Conservation (phyloP, 768 basidiomycete species). For the Nidularia pulvinata region DNA sequence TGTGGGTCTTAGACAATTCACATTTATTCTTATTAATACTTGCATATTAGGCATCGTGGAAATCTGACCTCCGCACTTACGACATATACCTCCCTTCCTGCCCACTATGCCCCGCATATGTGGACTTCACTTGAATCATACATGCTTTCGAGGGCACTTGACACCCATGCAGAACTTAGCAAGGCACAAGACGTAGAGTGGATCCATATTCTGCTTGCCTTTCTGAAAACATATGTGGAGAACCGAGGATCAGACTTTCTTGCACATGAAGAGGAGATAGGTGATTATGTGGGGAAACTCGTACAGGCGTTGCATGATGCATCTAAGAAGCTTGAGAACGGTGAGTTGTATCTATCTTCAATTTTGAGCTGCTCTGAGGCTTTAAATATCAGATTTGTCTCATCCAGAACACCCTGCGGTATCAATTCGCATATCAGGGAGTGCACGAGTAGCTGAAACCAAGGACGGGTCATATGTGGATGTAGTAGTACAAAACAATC, state of each 20-base stretch:
- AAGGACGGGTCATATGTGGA: slow-evolving; percentile 68
- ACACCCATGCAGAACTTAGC: slow-evolving; percentile 57
- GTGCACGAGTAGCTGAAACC: slow-evolving; percentile 51
- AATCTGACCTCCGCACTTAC: slow-evolving; percentile 62
- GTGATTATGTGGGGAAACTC: slow-evolving; percentile 50
- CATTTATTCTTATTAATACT: background rate
- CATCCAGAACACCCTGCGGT: slow-evolving; percentile 73
- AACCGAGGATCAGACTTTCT: slow-evolving; percentile 52
- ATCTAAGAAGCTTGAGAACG: slow-evolving; percentile 51
- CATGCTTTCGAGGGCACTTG: slow-evolving; percentile 75
- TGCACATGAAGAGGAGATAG: slow-evolving; percentile 47
- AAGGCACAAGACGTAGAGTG: slow-evolving; percentile 74
- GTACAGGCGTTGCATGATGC: slow-evolving; percentile 47
- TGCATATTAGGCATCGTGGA: slow-evolving; percentile 57
- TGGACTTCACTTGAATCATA: slow-evolving; percentile 83
- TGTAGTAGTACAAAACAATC: slow-evolving; percentile 58
- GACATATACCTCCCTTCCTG: slow-evolving; percentile 79
- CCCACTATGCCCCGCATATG: slow-evolving; percentile 79
- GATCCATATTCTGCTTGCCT: slow-evolving; percentile 77
- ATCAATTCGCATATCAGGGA: slow-evolving; percentile 43
- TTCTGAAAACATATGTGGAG: slow-evolving; percentile 68
- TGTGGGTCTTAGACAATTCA: slow-evolving; percentile 52
- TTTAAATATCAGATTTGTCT: slow-evolving; percentile 43
- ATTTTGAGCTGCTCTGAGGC: background rate
- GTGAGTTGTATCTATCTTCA: slow-evolving; percentile 29